Evolutionary conservation across 495 filamentous ascomycete species (phyloP).

Genomic region (Beverwykella pulmonaria): DNA sequence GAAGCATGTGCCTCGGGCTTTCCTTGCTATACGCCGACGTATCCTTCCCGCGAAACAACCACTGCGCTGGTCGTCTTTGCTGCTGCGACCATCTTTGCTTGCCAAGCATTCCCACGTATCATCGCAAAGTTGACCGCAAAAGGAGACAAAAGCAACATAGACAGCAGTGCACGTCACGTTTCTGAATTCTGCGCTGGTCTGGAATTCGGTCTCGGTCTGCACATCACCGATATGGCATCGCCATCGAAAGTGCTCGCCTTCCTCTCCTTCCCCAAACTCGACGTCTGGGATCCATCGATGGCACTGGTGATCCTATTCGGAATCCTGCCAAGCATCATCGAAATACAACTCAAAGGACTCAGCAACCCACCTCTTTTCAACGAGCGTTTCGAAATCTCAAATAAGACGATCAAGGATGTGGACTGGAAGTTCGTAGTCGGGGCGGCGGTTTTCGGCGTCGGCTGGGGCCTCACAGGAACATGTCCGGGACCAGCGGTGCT

Average conservation of each 20-base stretch:
- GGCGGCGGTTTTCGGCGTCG: constrained; percentile 56
- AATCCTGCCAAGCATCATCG: constrained; percentile 50
- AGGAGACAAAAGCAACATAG: constrained; percentile 34
- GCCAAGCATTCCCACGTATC: constrained; percentile 41
- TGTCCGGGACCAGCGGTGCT: constrained; percentile 61
- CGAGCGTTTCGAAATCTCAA: constrained; percentile 53
- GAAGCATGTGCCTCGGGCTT: constrained; percentile 41
- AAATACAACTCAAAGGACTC: constrained; percentile 36
- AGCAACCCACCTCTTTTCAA: constrained; percentile 49
- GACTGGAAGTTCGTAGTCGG: constrained; percentile 59
- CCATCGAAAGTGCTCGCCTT: constrained; percentile 59
- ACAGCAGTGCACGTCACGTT: constrained; percentile 38
- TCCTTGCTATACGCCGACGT: constrained; percentile 56
- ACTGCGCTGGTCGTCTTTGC: constrained; percentile 43
- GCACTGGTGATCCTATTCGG: constrained; percentile 56
- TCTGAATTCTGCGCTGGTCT: constrained; percentile 51
- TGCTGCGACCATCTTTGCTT: constrained; percentile 42
- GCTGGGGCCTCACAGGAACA: constrained; percentile 59
- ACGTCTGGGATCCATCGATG: constrained; percentile 58
- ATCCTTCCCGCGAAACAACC: constrained; percentile 49
- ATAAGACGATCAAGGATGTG: constrained; percentile 53
- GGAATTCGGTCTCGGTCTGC: constrained; percentile 58
- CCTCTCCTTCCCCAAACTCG: constrained; percentile 53
- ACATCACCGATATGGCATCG: constrained; percentile 59
- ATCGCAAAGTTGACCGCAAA: constrained; percentile 8